Evolutionary conservation across 352 stramenopile species (phyloP).

Genomic region (Discostella stelligera): DNA sequence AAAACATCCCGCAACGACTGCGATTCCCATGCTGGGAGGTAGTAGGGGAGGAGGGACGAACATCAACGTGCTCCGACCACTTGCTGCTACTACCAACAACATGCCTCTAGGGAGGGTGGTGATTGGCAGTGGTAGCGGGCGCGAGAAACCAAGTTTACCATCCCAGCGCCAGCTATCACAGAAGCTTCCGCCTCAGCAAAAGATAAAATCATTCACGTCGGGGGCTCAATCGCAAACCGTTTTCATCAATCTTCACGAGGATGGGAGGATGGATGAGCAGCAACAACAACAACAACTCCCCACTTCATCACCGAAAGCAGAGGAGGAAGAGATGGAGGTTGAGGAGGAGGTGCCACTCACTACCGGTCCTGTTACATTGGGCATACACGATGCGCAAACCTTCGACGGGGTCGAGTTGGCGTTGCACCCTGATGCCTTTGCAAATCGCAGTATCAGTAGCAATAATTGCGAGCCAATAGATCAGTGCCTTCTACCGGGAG

Average conservation of each 20-base stretch:
- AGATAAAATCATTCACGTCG: not conserved
- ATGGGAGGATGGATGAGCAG: constrained; percentile 1
- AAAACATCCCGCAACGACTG: not conserved
- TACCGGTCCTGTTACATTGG: constrained; percentile 70
- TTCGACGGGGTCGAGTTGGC: constrained; percentile 80
- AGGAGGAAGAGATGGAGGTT: not conserved
- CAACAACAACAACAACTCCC: constrained; percentile 18
- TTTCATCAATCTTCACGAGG: not conserved
- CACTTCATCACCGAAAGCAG: constrained; percentile 5
- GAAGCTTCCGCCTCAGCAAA: not conserved
- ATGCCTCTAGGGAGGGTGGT: not conserved
- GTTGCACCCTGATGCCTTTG: constrained; percentile 78
- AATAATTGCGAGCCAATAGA: constrained; percentile 10
- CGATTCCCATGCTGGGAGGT: not conserved
- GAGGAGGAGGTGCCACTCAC: constrained; percentile 40
- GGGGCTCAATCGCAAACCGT: not conserved
- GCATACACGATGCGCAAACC: constrained; percentile 77
- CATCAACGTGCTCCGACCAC: not conserved
- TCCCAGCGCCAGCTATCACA: not conserved
- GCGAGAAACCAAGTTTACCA: not conserved
- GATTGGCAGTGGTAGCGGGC: not conserved
- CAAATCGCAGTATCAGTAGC: not conserved
- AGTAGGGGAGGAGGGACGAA: not conserved
- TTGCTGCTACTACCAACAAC: not conserved
- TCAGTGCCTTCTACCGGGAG: constrained; percentile 34